Conservation (phyloP, 1,284 basidiomycete species). For the Irpex rosettiformis region DNA sequence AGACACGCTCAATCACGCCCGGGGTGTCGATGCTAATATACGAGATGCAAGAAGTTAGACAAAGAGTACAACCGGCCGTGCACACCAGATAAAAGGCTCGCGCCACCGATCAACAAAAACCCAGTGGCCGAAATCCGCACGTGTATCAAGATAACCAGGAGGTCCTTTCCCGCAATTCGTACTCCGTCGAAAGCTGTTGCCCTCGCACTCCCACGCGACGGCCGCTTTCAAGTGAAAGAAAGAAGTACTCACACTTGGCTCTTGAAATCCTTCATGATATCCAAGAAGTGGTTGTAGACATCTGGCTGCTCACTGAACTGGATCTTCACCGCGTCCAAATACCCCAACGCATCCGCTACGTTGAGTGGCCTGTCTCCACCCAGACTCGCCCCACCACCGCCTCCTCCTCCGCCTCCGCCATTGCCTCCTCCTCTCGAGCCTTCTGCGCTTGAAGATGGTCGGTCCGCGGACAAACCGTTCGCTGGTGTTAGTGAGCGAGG, state of each 20-base stretch:
- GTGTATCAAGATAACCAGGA: background rate
- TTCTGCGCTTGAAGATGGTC: background rate
- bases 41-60: background rate
- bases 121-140: background rate
- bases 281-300: slow-evolving; percentile 96
- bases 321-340: slow-evolving; percentile 94
- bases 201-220: background rate
- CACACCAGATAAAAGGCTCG: background rate
- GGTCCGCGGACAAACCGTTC: background rate
- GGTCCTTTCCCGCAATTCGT: background rate
- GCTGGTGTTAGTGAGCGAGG: background rate
- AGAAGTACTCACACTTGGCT: slow-evolving; percentile 76
- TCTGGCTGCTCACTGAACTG: slow-evolving; percentile 92
- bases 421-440: background rate
- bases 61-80: background rate
- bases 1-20: slow-evolving; percentile 97
- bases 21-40: slow-evolving; percentile 89
- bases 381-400: background rate
- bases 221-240: background rate
- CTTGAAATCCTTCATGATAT: slow-evolving; percentile 99
- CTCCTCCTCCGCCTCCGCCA: background rate
- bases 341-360: slow-evolving; percentile 93
- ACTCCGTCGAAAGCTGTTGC: background rate
- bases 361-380: slow-evolving; percentile 49
- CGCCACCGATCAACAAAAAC: background rate